Base-by-base conservation (phyloP, 768 basidiomycete genomes). In the Tricholomella constricta region DNA sequence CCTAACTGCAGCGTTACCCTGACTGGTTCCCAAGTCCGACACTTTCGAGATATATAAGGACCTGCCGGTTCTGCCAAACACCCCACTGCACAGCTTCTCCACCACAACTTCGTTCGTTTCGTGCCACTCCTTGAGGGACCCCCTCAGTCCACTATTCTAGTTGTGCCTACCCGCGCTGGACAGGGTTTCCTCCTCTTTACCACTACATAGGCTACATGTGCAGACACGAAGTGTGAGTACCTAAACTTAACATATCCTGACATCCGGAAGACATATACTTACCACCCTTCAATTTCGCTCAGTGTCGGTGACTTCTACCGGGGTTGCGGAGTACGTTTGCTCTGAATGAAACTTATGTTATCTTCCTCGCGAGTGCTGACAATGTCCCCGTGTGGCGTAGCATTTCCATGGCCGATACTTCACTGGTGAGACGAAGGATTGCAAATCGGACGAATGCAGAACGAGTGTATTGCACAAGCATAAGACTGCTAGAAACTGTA, bases 391-490 rank as follows among this genome's bases (percentile, higher is more conserved):
- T 55, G 54, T 62, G 57, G 56, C 59, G 54, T 52, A 78, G 78
- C 78, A 78, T 52, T 79, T 78, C 65, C 77, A 78, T 49, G 74
- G 74, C 34, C 71, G 75, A n/a, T 78, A 76, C 59, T 78, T 70
- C 56, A 78, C 78, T 36, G 78, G 78, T 22, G 73, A 74, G 59
- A 68, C 64, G 20, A 62, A 57, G 35, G 78, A 79, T 59, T 79
- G 78, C 54, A 52, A 56, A 29, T 72, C 71, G 14, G 55, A 58
- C 1, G 54, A 54, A 4, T 79, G 78, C 66, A 78, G 71, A 54
- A 69, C 71, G 7, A 78, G 76, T 52, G 52, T 53, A 10, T 59
- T 60, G 31, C 78, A 79, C 57, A 76, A 74, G 57, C 78, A 79
- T 60, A 77, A 74, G 59, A 72, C 72, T 5, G 68, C 72, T 8